These are phyloP conservation scores for Carex arenaria DNA, from an alignment of 202 grass and related monocot species.

Conservation along the genomic window DNA sequence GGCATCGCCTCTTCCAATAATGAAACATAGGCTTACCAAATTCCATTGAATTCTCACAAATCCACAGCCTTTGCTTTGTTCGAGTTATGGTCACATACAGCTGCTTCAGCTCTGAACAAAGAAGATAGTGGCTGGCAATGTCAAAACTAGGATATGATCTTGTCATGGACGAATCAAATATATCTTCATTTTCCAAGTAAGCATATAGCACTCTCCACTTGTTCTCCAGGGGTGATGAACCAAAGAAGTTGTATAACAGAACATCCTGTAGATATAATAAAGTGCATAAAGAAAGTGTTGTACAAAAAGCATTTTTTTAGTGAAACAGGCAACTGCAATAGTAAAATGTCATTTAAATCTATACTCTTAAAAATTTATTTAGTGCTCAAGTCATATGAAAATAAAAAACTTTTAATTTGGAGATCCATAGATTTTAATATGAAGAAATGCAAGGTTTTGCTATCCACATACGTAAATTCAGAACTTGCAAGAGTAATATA, in stretches of 20 bases:
- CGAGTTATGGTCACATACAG: conserved; percentile 87
- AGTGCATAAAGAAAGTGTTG: not conserved
- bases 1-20: conserved; percentile 85
- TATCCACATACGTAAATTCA: not conserved
- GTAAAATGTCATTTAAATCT: not conserved
- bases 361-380: not conserved
- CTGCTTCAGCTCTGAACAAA: conserved; percentile 95
- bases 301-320: not conserved
- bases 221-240: conserved; percentile 55
- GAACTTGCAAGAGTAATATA: too few species aligned
- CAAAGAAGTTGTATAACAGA: conserved; percentile 80
- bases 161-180: conserved; percentile 32
- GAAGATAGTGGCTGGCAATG: conserved; percentile 50
- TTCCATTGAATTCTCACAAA: conserved; percentile 71
- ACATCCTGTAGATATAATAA: conserved; percentile 54
- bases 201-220: conserved; percentile 84
- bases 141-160: conserved; percentile 49
- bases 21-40: conserved; percentile 71
- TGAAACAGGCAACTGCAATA: too few species aligned
- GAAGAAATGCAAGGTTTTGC: not conserved
- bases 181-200: conserved; percentile 47
- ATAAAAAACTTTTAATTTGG: not conserved
- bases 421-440: not conserved
- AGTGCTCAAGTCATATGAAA: not conserved
- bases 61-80: conserved; percentile 83